Base-by-base conservation (phyloP, 177 flowering plant species). In the Vitis hybrid region DNA sequence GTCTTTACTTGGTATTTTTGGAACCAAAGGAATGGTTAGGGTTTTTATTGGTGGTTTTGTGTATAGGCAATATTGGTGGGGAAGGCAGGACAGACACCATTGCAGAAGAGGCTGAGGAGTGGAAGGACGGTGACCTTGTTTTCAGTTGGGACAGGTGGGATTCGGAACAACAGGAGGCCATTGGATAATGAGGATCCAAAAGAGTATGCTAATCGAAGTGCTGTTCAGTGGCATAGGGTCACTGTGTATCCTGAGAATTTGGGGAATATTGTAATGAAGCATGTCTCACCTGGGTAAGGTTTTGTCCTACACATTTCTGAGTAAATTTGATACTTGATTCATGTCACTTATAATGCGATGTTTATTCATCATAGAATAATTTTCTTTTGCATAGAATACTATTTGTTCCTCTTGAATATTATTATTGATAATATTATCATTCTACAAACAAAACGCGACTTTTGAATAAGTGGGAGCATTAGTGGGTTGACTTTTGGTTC, bases 171-270 rank as follows among this genome's bases (percentile, higher is more conserved):
- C 57, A 71, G 97, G 67, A 81, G 93, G 83, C 97, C 99, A 0
- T 72, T 91, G 62, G 84, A 85, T 32, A 80, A 86, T 62, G 98
- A 93, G 72, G 93, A 90, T 12, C 99, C 98, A 1, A 81, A 74
- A 62, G 97, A 89, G 63, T 91, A 88, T 79, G 98, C 98, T 0
- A 81, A 91, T 71, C 78, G 94, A 8, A 83, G 87, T 74, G 74
- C 88, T 3, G 90, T 95, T 67, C 99, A 93, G 74, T 95, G 99
- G 99, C 99, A 95, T 71, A 83, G 99, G 17, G 98, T 93, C 57
- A 73, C 82, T 2, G 76, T 93, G 30, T 91, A 95, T 68, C 87
- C 88, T 0, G 91, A 87, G 66, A 77, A 79, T 50, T 73, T 93
- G 76, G 99, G 92, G 0, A 72, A 60, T 5, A 50, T 88, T 63